These are phyloP conservation scores for Fraxinus xanthoxyloides DNA, from an alignment of 305 asterid species.

Conservation along the genomic window DNA sequence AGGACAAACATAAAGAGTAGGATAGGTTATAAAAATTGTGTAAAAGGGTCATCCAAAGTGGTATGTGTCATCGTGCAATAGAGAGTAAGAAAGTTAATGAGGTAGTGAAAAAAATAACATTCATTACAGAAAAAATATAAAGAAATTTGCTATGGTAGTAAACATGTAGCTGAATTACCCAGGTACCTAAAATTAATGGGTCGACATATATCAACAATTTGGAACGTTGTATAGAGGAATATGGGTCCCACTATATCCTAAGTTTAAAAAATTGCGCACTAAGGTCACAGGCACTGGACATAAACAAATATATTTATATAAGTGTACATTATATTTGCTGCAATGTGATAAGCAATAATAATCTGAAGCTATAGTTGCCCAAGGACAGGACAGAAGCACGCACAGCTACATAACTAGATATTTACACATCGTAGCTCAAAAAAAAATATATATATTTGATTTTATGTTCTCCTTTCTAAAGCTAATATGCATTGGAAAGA, in stretches of 20 bases:
- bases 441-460: not conserved
- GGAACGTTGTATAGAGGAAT: not conserved
- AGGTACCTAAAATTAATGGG: slow-evolving; percentile 12
- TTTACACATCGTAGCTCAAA: not conserved
- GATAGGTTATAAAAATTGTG: not conserved
- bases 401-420: slow-evolving; percentile 4
- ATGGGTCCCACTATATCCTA: slow-evolving; percentile 8
- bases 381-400: slow-evolving; percentile 5
- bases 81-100: not conserved
- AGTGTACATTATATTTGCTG: not conserved
- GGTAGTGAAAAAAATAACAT: not conserved
- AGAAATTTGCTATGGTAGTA: not conserved
- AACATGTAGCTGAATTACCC: slow-evolving; percentile 10
- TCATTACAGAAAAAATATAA: not conserved
- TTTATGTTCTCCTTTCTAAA: slow-evolving; percentile 10
- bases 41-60: not conserved
- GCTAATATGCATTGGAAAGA: not conserved
- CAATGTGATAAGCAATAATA: not conserved
- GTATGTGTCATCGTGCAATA: not conserved
- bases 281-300: slow-evolving; percentile 9
- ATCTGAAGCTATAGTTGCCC: not conserved
- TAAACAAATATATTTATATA: not conserved
- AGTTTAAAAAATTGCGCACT: slow-evolving; percentile 14
- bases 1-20: not conserved
- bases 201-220: not conserved